Conservation (phyloP, 2,329 filamentous ascomycete genomes). For the Furcasterigmium sp. region DNA sequence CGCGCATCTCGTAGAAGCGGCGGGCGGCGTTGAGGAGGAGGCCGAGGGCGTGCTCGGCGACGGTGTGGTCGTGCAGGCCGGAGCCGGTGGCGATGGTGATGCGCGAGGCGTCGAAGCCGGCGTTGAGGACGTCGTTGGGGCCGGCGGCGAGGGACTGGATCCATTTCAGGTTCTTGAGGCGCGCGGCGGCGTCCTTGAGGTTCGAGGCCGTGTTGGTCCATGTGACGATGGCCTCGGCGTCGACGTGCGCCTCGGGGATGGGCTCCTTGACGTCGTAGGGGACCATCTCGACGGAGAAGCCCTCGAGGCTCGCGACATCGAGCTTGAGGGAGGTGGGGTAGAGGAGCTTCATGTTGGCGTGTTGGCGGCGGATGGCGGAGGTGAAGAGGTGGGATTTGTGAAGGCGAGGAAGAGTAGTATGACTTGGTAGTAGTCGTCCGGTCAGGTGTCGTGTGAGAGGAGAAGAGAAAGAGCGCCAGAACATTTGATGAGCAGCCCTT, state of each 20-base stretch:
- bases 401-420: not conserved
- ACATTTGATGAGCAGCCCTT: not conserved
- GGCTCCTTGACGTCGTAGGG: constrained; percentile 52
- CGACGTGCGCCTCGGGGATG: constrained; percentile 52
- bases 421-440: not conserved
- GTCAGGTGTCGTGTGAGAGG: not conserved
- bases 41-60: constrained; percentile 59
- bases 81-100: constrained; percentile 56
- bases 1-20: constrained; percentile 58
- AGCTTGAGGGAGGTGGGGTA: constrained; percentile 60
- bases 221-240: constrained; percentile 57
- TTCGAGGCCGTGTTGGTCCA: constrained; percentile 56
- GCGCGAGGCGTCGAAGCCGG: constrained; percentile 50
- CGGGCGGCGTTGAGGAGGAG: constrained; percentile 50
- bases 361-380: not conserved
- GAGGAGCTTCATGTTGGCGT: constrained; percentile 61
- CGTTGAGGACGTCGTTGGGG: constrained; percentile 58
- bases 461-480: not conserved
- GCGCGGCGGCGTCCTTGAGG: constrained; percentile 50
- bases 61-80: constrained; percentile 58
- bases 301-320: constrained; percentile 48
- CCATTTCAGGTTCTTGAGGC: constrained; percentile 54
- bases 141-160: constrained; percentile 63
- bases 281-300: constrained; percentile 52
- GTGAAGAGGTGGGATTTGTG: not conserved